Evolutionary conservation across 208 protist genomes (phyloP), one percentile per base, ranked within the genome.

Genomic region (Porcisia hertigi): DNA sequence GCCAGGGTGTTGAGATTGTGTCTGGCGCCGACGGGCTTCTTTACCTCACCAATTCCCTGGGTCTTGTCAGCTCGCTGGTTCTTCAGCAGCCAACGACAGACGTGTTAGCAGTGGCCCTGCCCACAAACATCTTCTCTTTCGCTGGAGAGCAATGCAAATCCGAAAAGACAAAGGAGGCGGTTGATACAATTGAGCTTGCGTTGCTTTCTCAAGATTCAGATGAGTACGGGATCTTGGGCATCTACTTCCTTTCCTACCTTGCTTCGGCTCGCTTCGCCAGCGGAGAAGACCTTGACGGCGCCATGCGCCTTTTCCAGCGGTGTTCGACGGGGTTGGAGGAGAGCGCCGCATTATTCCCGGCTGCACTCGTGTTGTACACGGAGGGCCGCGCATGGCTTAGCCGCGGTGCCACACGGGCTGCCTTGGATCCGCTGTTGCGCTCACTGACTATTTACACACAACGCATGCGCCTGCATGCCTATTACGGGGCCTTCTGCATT

Each of bases 21-120:
- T 62, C 67, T 16, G 88, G 76, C 0, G 78, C 79, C 58, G 84
- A 90, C 57, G 80, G 71, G 6, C 78, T 86, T 60, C 80, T 78
- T 34, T 92, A 92, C 73, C 30, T 92, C 34, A 90, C 88, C 36
- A 90, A 90, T 71, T 75, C 59, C 9, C 76, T 92, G 9, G 84
- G 88, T 30, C 71, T 92, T 12, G 69, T 88, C 39, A 79, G 69
- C 72, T 67, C 75, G 0, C 57, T 82, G 54, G 59, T 83, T 4
- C 71, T 74, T 20, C 60, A 66, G 69, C 73, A 41, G 69, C 49
- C 43, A 57, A 55, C 73, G 39, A 9, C 75, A 7, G 36, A 71
- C 4, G 49, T 82, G 64, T 47, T 36, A 25, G 54, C 75, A 7
- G 60, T 74, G 34, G n/a, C 16, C 1, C 52, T 77, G 9, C 69